Percentiles rank a stretch among this genome's conserved stretches.
These are phyloP conservation scores for Cairneyella variabilis DNA, from an alignment of 495 filamentous ascomycete species.

Conservation along the genomic window DNA sequence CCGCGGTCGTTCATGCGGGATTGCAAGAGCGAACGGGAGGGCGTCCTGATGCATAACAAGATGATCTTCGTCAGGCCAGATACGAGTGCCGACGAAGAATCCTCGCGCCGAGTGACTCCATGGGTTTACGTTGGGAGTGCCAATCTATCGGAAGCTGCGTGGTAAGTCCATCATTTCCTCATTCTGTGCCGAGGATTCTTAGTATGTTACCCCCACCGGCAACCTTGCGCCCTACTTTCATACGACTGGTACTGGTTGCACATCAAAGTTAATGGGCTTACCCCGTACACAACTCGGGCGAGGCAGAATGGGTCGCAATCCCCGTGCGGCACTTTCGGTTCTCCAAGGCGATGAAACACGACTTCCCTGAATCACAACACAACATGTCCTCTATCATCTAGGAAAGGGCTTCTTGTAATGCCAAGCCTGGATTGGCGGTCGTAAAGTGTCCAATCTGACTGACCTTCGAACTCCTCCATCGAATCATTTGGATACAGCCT, in stretches of 20 bases:
- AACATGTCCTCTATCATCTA: not conserved
- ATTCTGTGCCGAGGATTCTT: not conserved
- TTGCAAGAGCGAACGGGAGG: conserved; percentile 59
- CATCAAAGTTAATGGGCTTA: no score
- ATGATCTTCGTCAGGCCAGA: conserved; percentile 62
- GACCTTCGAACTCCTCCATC: not conserved
- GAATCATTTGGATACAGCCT: no score
- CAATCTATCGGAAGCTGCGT: conserved; percentile 89
- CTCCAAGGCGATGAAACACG: no score
- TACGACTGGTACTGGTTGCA: no score
- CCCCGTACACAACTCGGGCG: no score
- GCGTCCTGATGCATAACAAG: conserved; percentile 88
- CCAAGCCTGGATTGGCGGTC: no score
- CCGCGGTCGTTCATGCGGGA: conserved; percentile 70
- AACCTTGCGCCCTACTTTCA: no score
- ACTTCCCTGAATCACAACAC: no score
- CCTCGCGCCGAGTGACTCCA: conserved; percentile 29
- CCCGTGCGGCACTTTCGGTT: no score
- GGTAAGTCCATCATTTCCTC: conserved; percentile 56
- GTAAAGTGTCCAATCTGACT: not conserved
- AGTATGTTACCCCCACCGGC: not conserved
- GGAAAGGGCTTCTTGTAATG: not conserved
- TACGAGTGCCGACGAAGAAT: not conserved
- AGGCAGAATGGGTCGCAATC: no score
- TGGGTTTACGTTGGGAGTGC: conserved; percentile 93